A percentile compares a stretch with the other conserved stretches of the same genome.
Conservation (phyloP, 1,284 basidiomycete genomes). For the Sporisorium scitamineum region DNA sequence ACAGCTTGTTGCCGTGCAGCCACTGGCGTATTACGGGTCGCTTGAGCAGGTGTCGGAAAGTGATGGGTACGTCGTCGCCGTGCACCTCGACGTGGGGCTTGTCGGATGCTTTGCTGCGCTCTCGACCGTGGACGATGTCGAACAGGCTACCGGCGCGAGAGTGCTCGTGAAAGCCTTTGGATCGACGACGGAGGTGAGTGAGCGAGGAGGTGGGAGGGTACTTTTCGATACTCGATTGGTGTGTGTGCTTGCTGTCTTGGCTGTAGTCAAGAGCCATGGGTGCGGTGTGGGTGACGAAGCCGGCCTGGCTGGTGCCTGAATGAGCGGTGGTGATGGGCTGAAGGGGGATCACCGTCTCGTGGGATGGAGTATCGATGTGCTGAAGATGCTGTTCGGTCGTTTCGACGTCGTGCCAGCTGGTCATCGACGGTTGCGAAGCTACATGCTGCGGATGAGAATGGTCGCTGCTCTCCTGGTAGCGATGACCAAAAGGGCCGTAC, state of each 20-base stretch:
- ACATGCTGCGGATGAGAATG: background rate
- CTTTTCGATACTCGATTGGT: conserved; percentile 12
- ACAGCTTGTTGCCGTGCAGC: conserved; percentile 64
- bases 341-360: conserved; percentile 18
- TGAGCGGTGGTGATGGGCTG: conserved; percentile 8
- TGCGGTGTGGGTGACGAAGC: conserved; percentile 17
- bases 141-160: conserved; percentile 29
- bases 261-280: conserved; percentile 23
- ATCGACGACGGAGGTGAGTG: conserved; percentile 26
- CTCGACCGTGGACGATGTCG: conserved; percentile 37
- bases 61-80: conserved; percentile 60
- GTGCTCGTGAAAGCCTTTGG: conserved; percentile 21
- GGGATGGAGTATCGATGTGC: background rate
- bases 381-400: conserved; percentile 29
- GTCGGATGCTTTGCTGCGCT: conserved; percentile 9
- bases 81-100: conserved; percentile 49
- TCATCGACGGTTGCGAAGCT: background rate
- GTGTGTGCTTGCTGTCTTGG: conserved; percentile 23
- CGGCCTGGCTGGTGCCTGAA: conserved; percentile 5
- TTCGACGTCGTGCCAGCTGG: conserved; percentile 41
- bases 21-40: conserved; percentile 68
- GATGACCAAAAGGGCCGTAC: conserved; percentile 45
- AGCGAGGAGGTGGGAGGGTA: background rate
- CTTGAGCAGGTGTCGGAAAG: conserved; percentile 61
- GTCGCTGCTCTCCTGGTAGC: conserved; percentile 13